Base-by-base conservation (phyloP, 2,329 filamentous ascomycete species). In the Colletotrichum scovillei region DNA sequence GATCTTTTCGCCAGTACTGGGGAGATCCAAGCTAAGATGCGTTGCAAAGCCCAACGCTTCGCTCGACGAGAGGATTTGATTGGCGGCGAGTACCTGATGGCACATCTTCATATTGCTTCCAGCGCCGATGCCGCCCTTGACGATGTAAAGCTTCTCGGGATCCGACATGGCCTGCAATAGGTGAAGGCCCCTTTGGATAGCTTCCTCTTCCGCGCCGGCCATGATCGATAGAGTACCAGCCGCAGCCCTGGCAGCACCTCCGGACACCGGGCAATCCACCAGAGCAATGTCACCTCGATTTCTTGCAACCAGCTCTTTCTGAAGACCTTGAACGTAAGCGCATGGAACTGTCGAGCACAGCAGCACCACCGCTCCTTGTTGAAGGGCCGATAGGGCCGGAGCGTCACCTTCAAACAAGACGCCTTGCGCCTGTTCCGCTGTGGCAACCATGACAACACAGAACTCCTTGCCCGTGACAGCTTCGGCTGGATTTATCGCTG, bases 401-500 rank as follows among this genome's bases (percentile, higher is more conserved):
- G 86, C 83, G 1, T 87, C 84, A 1, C 85, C 86, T 32, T 90
- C 89, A 75, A 95, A 90, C 1, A 95, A 83, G 0, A 93, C 91
- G 0, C 86, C 83, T 74, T 93, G 89, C 11, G 90, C 92, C 80
- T 95, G 93, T 53, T 89, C 87, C 2, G 92, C 90, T 0, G 92
- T 94, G 8, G 93, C 93, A 1, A 95, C 93, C 93, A 95, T 95
- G 80, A 91, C 91, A 35, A 95, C 87, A 78, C 92, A 91, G 80
- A 89, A 91, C 28, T 86, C 77, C 76, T 89, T 91, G 46, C 85
- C 87, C 58, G 84, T 82, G 19, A 92, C 93, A 0, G 92, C 90
- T 14, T 90, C 90, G 19, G 42, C 42, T 22, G 42, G 42, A 22
- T 8, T 49, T 11, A 8, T 49, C 42, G 42, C 19, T 6, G 8